These are phyloP conservation scores for Candida dendrica DNA, from an alignment of 805 yeast species.

Conservation along the genomic window DNA sequence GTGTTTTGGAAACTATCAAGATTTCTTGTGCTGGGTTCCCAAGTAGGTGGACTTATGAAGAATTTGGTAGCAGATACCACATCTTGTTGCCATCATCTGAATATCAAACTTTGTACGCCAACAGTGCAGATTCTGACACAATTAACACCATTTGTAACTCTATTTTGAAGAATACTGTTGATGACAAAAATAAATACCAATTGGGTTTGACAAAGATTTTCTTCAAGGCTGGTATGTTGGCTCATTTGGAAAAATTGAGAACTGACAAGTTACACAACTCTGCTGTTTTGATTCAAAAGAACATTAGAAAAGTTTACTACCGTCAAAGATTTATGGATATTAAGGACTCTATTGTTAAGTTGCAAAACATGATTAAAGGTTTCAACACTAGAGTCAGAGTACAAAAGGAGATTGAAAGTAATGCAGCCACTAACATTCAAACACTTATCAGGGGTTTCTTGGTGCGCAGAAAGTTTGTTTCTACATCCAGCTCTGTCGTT, in stretches of 20 bases:
- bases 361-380: conserved; percentile 66
- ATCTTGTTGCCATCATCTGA: conserved; percentile 66
- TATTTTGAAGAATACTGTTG: conserved; percentile 58
- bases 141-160: conserved; percentile 60
- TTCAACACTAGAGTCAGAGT: conserved; percentile 46
- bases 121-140: conserved; percentile 43
- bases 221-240: conserved; percentile 95
- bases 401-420: conserved; percentile 45
- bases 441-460: conserved; percentile 50
- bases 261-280: conserved; percentile 69
- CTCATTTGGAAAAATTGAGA: conserved; percentile 80
- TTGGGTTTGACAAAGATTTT: conserved; percentile 90
- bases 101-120: conserved; percentile 55
- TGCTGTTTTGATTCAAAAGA: conserved; percentile 82
- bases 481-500: conserved; percentile 24
- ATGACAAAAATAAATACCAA: conserved; percentile 68
- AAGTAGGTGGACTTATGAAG: conserved; percentile 89
- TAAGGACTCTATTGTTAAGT: conserved; percentile 41
- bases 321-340: conserved; percentile 54
- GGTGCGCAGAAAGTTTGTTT: conserved; percentile 32
- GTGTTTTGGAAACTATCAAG: conserved; percentile 93
- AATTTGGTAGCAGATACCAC: conserved; percentile 85
- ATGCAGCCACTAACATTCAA: conserved; percentile 69
- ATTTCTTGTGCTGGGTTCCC: conserved; percentile 98
- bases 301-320: conserved; percentile 56